phyloP scores from a whole-genome alignment of 768 basidiomycete species.

The Exsudoporus frostii region DNA sequence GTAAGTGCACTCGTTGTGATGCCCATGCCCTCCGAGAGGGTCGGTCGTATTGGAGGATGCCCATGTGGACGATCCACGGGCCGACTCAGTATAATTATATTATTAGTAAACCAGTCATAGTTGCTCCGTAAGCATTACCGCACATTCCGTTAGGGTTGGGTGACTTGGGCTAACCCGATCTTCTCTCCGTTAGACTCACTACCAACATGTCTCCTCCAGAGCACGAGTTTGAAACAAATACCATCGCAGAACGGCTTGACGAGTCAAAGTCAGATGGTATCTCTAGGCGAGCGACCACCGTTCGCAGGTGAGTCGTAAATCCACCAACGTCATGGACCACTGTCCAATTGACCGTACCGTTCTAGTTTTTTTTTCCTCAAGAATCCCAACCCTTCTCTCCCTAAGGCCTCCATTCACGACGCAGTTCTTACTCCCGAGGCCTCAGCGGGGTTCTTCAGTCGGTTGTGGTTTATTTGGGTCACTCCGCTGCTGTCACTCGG shows the following conservation, averaged over 20 bases:
- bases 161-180: no score
- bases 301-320: constrained; percentile 6
- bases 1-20: no score
- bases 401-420: constrained; percentile 56
- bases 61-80: no score
- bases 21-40: no score
- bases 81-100: no score
- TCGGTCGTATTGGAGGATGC: no score
- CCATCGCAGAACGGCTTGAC: neutral
- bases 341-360: neutral
- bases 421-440: constrained; percentile 63
- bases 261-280: neutral
- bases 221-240: neutral
- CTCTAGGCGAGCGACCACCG: neutral
- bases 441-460: constrained; percentile 54
- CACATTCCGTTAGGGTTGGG: no score
- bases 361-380: constrained; percentile 14
- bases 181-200: neutral
- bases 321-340: neutral
- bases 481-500: constrained; percentile 69
- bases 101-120: no score
- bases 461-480: constrained; percentile 74
- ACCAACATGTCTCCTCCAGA: constrained; percentile 5
- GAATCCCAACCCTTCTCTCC: constrained; percentile 32
- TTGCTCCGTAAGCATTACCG: no score